These are phyloP conservation scores for Pestalotiopsis sp. DNA, from an alignment of 2,329 filamentous ascomycete species.

Conservation along the genomic window DNA sequence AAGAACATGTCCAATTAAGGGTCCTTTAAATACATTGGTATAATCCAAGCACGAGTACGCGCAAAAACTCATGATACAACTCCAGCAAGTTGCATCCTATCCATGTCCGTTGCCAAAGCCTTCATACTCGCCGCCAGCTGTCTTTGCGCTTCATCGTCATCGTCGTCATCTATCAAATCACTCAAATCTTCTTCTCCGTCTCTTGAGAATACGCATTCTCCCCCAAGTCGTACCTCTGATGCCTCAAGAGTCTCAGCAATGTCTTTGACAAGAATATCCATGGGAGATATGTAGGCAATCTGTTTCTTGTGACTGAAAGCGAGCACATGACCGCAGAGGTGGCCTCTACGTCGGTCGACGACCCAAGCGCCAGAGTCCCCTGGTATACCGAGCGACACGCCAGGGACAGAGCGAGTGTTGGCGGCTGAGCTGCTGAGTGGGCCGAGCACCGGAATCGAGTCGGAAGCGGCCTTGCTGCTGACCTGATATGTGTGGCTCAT, in stretches of 20 bases:
- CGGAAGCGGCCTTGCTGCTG: conserved; percentile 39
- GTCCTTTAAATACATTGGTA: background rate
- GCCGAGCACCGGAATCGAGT: conserved; percentile 17
- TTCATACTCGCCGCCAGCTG: conserved; percentile 4
- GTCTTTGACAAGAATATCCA: conserved; percentile 87
- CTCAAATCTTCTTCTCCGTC: conserved; percentile 30
- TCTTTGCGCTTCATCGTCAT: conserved; percentile 14
- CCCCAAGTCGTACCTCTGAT: conserved; percentile 67
- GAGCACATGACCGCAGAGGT: conserved; percentile 86
- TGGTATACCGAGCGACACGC: conserved; percentile 65
- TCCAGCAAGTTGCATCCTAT: conserved; percentile 26
- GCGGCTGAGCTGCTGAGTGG: conserved; percentile 14
- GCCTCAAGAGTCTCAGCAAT: conserved; percentile 80
- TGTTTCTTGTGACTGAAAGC: conserved; percentile 82
- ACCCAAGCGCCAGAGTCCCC: conserved; percentile 96
- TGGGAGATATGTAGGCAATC: conserved; percentile 90
- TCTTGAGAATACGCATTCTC: conserved; percentile 42
- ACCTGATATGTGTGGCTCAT: conserved; percentile 75
- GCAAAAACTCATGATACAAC: background rate
- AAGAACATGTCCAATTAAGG: too few relatives aligned
- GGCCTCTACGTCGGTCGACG: conserved; percentile 76
- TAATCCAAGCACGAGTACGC: background rate
- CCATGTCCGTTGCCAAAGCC: conserved; percentile 26
- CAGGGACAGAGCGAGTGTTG: conserved; percentile 21
- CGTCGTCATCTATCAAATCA: conserved; percentile 29